Evolutionary conservation across 2,329 filamentous ascomycete species (phyloP), one percentile per base, ranked within the genome.

Genomic region (Aspergillus floridensis): DNA sequence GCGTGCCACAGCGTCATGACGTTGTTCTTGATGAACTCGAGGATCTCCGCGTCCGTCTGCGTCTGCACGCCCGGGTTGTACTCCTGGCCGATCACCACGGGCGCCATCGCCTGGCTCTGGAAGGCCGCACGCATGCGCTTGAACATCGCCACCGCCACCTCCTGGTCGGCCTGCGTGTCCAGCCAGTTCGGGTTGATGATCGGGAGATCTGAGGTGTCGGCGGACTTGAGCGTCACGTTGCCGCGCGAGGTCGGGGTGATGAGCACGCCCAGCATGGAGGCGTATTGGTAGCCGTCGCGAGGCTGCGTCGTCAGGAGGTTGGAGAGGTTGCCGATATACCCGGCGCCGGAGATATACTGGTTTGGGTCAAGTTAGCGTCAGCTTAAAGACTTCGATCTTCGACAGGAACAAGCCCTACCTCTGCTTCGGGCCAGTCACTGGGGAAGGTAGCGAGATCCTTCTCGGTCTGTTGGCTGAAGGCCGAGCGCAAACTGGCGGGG

Each of bases 151-250:
- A 83, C 61, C 3, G 74, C 77, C 1, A 82, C 68, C 10, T 80
- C 76, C 31, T 73, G 60, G 38, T 84, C 81, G 0, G 72, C 66
- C 10, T 71, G 68, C 16, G 75, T 67, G 1, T 69, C 69, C 1
- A 83, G 69, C 72, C 75, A 83, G 62, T 78, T 77, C 1, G 80
- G 78, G 61, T 81, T 72, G 60, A 82, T 77, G 14, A 76, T 61
- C 0, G 81, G 81, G 0, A 63, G 62, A 21, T 74, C 72, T 0
- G 62, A 57, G 0, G 70, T 74, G 14, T 74, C 68, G n/a, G 66
- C 54, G 0, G 74, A 77, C 0, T 55, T 53, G n/a, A 83, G 72
- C 0, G 75, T 78, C 1, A 83, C 68, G 49, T 70, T 81, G 4
- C 81, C 81, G 0, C 77, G 75, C 0, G 79, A 81, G 0, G 74